phyloP scores from a whole-genome alignment of 1,284 basidiomycete species.

The Amylostereum chailletii region DNA sequence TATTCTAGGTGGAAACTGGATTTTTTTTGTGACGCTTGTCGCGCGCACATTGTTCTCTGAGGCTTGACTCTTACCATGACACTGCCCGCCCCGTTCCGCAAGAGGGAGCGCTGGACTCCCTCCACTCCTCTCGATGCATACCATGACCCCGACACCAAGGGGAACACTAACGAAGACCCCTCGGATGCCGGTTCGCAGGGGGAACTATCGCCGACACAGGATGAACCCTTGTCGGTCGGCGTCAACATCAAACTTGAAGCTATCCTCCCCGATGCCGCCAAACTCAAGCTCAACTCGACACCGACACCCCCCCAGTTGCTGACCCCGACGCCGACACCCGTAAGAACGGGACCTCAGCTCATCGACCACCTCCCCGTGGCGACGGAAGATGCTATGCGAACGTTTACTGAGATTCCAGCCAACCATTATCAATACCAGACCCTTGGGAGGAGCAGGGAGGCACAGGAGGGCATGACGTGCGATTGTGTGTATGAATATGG shows the following conservation, averaged over 20 bases:
- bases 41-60: too few relatives aligned
- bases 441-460: slow-evolving; percentile 81
- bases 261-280: slow-evolving; percentile 22
- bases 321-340: slow-evolving; percentile 5
- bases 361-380: slow-evolving; percentile 75
- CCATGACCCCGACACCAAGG: too few relatives aligned
- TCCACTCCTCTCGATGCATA: too few relatives aligned
- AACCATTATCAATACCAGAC: slow-evolving; percentile 88
- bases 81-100: too few relatives aligned
- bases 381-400: slow-evolving; percentile 63
- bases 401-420: slow-evolving; percentile 66
- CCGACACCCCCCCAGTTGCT: slow-evolving; percentile 4
- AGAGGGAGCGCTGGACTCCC: too few relatives aligned
- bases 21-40: too few relatives aligned
- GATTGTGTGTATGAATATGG: slow-evolving; percentile 81
- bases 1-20: too few relatives aligned
- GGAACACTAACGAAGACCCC: not conserved
- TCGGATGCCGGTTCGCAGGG: too few relatives aligned
- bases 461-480: slow-evolving; percentile 88
- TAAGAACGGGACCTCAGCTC: slow-evolving; percentile 42
- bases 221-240: not conserved
- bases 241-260: slow-evolving; percentile 12
- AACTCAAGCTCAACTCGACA: slow-evolving; percentile 20
- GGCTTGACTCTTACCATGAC: too few relatives aligned
- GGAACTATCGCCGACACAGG: too few relatives aligned